Base-by-base conservation (phyloP, 306 rosid species). In the Delonix regia region DNA sequence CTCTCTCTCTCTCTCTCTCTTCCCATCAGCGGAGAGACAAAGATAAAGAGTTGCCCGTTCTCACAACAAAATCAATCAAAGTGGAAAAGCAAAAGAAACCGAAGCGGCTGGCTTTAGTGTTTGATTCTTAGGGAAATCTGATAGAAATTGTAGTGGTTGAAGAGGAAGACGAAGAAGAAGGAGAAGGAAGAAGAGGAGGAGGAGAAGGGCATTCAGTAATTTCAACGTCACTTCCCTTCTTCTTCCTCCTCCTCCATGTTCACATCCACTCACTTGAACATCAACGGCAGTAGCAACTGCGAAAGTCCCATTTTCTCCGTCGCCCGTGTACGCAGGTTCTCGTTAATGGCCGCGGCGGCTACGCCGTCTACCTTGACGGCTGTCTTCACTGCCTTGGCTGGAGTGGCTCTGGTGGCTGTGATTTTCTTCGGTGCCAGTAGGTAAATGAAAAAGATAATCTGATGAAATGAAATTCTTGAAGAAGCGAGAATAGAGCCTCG, bases 371-470 rank as follows among this genome's bases (percentile, higher is more conserved):
- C 81, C 75, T 64, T 85, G 78, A 86, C 86, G 89, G 81, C 83
- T 77, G 84, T 85, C 30, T 82, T 88, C 87, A 90, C 92, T 73
- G 93, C 91, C 76, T 70, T 95, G 61, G 92, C 93, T 48, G 97
- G 97, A 53, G 44, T 91, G 38, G 92, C 80, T 65, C 16, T 95
- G 64, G 86, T 87, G 77, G 85, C 78, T 57, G 86, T 87, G 59
- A 15, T 96, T 81, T 81, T 96, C 89, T 87, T 70, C 86, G 87
- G 93, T 60, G 86, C 90, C 67, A 72, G 85, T 91, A 91, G 97
- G 94, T 93, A 86, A 89, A 88, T 61, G 38, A 14, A 24, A 25
- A 30, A 60, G 7, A 71, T 44, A 28, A 21, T 24, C 44, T 65
- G 57, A 78, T 59, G 81, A 38, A 69, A 61, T 77, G 77, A 75